These are phyloP conservation scores for Nothophoma quercina DNA, from an alignment of 2,329 filamentous ascomycete genomes.

Conservation along the genomic window DNA sequence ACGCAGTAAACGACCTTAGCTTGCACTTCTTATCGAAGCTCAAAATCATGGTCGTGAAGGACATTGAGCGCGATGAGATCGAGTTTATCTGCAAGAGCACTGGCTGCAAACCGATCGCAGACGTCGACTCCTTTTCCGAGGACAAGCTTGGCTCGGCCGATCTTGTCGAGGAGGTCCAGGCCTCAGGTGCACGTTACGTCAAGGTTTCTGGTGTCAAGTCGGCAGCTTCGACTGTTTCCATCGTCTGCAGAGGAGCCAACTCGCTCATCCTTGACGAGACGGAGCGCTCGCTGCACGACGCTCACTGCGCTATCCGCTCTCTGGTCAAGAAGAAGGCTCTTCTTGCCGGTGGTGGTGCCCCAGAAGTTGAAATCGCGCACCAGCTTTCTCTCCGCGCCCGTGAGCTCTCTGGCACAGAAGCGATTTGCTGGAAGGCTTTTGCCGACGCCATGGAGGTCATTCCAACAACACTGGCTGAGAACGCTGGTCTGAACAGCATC, in stretches of 20 bases:
- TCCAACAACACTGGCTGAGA: constrained; percentile 95
- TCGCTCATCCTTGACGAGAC: constrained; percentile 94
- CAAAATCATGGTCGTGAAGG: constrained; percentile 94
- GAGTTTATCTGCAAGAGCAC: constrained; percentile 99
- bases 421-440: constrained; percentile 99
- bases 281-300: constrained; percentile 94
- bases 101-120: constrained; percentile 97
- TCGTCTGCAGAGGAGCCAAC: constrained; percentile 95
- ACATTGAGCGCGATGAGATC: constrained; percentile 97
- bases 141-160: constrained; percentile 96
- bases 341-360: constrained; percentile 93
- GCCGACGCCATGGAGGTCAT: constrained; percentile 97
- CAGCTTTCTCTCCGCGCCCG: constrained; percentile 83
- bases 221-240: constrained; percentile 84
- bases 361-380: constrained; percentile 95
- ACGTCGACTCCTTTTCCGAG: constrained; percentile 97
- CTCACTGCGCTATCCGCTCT: constrained; percentile 95
- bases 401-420: constrained; percentile 86
- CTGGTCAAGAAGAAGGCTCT: constrained; percentile 99
- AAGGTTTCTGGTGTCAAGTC: constrained; percentile 93
- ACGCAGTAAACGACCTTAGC: constrained; percentile 96
- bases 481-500: constrained; percentile 97
- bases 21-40: constrained; percentile 98
- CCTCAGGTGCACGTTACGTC: constrained; percentile 87
- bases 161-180: constrained; percentile 89